Base-by-base conservation (phyloP, 2,329 filamentous ascomycete genomes). In the Bipolaris oryzae region DNA sequence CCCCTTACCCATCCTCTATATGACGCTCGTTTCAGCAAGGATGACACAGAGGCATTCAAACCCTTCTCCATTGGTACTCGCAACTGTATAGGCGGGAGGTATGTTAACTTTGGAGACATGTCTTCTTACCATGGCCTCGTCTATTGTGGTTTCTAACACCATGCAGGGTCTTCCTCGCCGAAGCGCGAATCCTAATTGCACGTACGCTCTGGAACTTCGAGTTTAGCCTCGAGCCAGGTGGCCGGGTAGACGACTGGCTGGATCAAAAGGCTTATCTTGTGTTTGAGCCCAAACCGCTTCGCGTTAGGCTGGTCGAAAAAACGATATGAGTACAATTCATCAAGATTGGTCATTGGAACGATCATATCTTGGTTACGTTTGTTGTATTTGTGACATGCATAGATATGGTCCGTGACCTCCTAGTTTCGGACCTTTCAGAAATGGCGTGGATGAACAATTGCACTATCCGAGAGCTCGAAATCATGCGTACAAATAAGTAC, bases 81-180 rank as follows among this genome's bases (percentile, higher is more conserved):
- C 28, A 49, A 49, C 20, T 56, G 53, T 37, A 43, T 56, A 13
- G 53, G 53, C 20, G 50, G 53, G n/a, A 56, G 47, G 53, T 52
- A 31, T 47, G 53, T 52, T 13, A 11, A 10, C 25, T 13, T 25
- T 35, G n/a, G 7, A 38, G 7, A 3, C 39, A 1, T 11, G 21
- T 23, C 7, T 42, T 25, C 11, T 6, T 38, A 7, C 16, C 16
- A 35, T 11, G 16, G 10, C 16, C 31, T 41, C 16, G 15, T 18
- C 18, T 1, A 11, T 13, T 7, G 13, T 16, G 34, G 2, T 18
- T 25, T 7, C 45, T 50, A 41, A 50, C 15, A 11, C 35, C 2
- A 20, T 31, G 5, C 35, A 50, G 47, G 35, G 47, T 50, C 23
- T 50, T 50, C 18, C 47, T 50, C 23, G 47, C 47, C 5, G 47